Conservation (phyloP, 129 eudicot genomes). For the Centrapalus pauciflorus region DNA sequence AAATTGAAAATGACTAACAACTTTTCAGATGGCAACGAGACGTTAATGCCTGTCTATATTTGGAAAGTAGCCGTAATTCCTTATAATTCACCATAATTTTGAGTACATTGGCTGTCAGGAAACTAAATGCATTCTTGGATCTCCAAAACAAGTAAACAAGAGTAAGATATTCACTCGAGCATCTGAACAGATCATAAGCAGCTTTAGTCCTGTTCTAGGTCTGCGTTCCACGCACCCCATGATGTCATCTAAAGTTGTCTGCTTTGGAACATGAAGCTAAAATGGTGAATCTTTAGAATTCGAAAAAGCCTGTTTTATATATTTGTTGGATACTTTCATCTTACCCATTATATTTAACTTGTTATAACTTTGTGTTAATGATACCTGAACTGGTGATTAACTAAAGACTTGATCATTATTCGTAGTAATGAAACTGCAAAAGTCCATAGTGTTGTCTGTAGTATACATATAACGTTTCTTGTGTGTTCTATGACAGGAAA, state of each 20-base stretch:
- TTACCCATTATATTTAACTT: too few relatives aligned
- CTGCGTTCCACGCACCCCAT: conserved; percentile 32
- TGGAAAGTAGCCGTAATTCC: not conserved
- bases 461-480: not conserved
- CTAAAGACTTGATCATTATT: too few relatives aligned
- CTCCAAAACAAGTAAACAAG: conserved; percentile 45
- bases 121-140: conserved; percentile 66
- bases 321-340: not conserved
- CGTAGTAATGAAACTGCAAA: too few relatives aligned
- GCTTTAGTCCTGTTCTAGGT: conserved; percentile 38
- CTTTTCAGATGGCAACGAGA: not conserved
- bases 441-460: too few relatives aligned
- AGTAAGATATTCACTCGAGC: conserved; percentile 38
- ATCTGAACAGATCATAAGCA: conserved; percentile 27
- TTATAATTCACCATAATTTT: conserved; percentile 27
- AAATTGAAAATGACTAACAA: not conserved
- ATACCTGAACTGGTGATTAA: too few relatives aligned
- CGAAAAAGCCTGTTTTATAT: conserved; percentile 1
- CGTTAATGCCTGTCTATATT: not conserved
- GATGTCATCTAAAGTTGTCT: conserved; percentile 40
- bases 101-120: conserved; percentile 58
- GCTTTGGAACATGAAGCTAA: conserved; percentile 51
- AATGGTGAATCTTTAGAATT: conserved; percentile 42
- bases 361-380: too few relatives aligned
- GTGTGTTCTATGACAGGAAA: conserved; percentile 28